Evolutionary conservation across 352 stramenopile genomes (phyloP).

Genomic region (Plasmopara viticola): DNA sequence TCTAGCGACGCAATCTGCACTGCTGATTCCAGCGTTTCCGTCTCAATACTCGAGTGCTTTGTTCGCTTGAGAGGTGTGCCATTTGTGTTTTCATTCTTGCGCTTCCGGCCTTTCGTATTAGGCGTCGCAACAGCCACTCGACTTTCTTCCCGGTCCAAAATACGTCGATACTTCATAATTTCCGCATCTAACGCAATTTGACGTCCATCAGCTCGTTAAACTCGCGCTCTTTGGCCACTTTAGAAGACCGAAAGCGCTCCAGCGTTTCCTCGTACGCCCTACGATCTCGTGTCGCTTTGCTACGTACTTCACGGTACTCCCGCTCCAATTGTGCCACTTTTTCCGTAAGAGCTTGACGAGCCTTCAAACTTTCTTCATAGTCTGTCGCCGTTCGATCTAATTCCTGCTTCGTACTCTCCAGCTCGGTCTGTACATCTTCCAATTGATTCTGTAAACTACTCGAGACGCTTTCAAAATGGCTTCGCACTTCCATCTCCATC

Average conservation of each 20-base stretch:
- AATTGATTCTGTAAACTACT: slow-evolving; percentile 50
- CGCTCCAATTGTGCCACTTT: slow-evolving; percentile 75
- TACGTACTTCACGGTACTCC: slow-evolving; percentile 69
- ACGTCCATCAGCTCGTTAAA: slow-evolving; percentile 88
- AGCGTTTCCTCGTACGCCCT: slow-evolving; percentile 68
- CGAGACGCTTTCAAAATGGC: slow-evolving; percentile 60
- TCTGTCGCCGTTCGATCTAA: slow-evolving; percentile 72
- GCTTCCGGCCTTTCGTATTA: slow-evolving; percentile 48
- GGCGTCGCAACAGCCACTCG: slow-evolving; percentile 59
- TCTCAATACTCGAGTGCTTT: slow-evolving; percentile 25
- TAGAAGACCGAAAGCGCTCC: slow-evolving; percentile 59
- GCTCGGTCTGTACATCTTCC: slow-evolving; percentile 47
- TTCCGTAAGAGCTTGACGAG: slow-evolving; percentile 64
- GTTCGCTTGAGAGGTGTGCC: slow-evolving; percentile 31
- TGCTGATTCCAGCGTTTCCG: slow-evolving; percentile 10
- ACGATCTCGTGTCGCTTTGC: slow-evolving; percentile 73
- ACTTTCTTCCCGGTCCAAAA: slow-evolving; percentile 74
- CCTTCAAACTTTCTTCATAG: slow-evolving; percentile 74
- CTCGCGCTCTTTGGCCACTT: slow-evolving; percentile 66
- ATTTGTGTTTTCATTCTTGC: slow-evolving; percentile 43
- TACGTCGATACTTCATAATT: slow-evolving; percentile 76
- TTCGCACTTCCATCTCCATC: slow-evolving; percentile 71
- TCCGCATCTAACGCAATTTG: slow-evolving; percentile 75
- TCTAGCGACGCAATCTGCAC: slow-evolving; percentile 63
- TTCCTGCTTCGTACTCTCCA: slow-evolving; percentile 68